A percentile compares a stretch with the other conserved stretches of the same genome.
Conservation (phyloP, 1,284 basidiomycete species). For the Leccinum subfulvum region DNA sequence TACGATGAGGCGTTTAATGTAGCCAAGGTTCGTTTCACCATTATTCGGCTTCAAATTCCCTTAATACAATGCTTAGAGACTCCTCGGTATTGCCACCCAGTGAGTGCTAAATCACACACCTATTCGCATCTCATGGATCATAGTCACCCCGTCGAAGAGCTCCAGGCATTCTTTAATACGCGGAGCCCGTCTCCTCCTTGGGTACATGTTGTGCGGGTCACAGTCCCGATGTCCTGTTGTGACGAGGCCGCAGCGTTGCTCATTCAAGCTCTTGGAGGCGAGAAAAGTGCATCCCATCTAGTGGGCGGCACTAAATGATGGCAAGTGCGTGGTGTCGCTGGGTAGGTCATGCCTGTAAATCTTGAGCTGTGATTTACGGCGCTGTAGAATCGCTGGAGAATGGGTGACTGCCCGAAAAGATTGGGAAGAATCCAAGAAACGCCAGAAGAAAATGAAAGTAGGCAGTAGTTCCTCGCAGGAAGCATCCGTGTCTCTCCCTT, state of each 20-base stretch:
- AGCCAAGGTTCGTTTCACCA: conserved; percentile 59
- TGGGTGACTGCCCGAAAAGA: conserved; percentile 85
- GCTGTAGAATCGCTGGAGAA: conserved; percentile 74
- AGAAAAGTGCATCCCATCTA: conserved; percentile 68
- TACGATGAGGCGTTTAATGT: conserved; percentile 83
- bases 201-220: conserved; percentile 75
- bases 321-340: conserved; percentile 83
- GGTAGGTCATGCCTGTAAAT: conserved; percentile 39
- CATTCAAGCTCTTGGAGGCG: conserved; percentile 82
- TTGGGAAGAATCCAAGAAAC: conserved; percentile 60
- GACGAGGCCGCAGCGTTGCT: conserved; percentile 77
- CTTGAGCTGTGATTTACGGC: conserved; percentile 5
- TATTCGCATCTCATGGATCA: conserved; percentile 1
- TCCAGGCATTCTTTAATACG: conserved; percentile 84
- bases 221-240: conserved; percentile 75
- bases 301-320: conserved; percentile 96
- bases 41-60: background rate
- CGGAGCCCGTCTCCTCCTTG: conserved; percentile 87
- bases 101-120: conserved; percentile 30
- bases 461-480: conserved; percentile 20
- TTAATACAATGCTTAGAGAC: conserved; percentile 41
- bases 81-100: conserved; percentile 57
- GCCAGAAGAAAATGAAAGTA: conserved; percentile 43
- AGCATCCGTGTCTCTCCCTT: conserved; percentile 10
- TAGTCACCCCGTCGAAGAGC: conserved; percentile 80